These are phyloP conservation scores for Candida fluviatilis DNA, from an alignment of 805 yeast genomes.

Conservation along the genomic window DNA sequence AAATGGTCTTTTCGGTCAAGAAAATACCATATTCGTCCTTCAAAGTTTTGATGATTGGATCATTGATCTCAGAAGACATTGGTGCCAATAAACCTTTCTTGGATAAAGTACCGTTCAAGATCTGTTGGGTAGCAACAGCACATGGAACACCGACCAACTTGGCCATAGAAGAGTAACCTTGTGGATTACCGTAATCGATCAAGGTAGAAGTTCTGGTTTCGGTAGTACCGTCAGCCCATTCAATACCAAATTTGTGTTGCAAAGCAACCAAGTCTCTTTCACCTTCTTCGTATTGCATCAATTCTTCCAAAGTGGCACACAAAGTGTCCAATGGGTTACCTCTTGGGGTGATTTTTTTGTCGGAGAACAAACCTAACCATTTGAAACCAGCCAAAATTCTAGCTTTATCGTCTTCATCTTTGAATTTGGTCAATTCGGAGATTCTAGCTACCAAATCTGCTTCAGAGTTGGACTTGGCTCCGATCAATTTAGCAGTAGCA, in stretches of 20 bases:
- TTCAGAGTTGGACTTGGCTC: constrained; percentile 66
- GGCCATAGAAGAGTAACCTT: constrained; percentile 96
- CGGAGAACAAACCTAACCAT: constrained; percentile 93
- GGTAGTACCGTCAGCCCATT: constrained; percentile 87
- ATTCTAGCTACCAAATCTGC: constrained; percentile 74
- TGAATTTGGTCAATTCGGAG: constrained; percentile 73
- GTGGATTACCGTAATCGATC: constrained; percentile 86
- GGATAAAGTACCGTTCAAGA: constrained; percentile 73
- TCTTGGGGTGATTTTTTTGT: constrained; percentile 72
- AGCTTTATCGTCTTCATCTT: constrained; percentile 74
- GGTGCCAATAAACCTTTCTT: constrained; percentile 88
- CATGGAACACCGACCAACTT: constrained; percentile 97
- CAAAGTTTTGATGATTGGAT: constrained; percentile 86
- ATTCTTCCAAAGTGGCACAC: constrained; percentile 92
- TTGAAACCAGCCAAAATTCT: constrained; percentile 84
- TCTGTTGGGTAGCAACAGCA: constrained; percentile 88
- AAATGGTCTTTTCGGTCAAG: constrained; percentile 81
- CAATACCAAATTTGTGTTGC: constrained; percentile 97
- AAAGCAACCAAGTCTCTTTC: constrained; percentile 94
- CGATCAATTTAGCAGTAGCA: constrained; percentile 72
- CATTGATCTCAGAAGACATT: constrained; percentile 82
- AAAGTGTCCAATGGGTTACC: constrained; percentile 93
- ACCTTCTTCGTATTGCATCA: constrained; percentile 93
- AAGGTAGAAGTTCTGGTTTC: constrained; percentile 95
- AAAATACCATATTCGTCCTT: constrained; percentile 86